These are phyloP conservation scores for Cyberlindnera meyerae DNA, from an alignment of 805 yeast genomes.

Conservation along the genomic window DNA sequence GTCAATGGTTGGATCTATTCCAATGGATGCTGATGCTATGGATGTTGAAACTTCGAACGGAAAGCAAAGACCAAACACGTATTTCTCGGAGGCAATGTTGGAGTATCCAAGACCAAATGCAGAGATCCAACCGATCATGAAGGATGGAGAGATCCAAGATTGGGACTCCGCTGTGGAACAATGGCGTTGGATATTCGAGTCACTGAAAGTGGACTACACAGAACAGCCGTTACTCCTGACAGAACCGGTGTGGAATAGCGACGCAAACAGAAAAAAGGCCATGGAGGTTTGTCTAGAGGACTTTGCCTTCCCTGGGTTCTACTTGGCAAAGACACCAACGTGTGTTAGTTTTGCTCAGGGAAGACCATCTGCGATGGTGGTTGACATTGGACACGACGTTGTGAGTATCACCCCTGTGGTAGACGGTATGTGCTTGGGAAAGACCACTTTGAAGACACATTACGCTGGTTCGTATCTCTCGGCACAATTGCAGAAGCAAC, in stretches of 20 bases:
- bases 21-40: constrained; percentile 17
- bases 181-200: constrained; percentile 56
- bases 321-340: constrained; percentile 76
- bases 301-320: constrained; percentile 73
- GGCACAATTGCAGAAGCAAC: constrained; percentile 43
- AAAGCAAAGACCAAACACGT: constrained; percentile 24
- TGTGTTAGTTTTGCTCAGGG: constrained; percentile 87
- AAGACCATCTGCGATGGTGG: constrained; percentile 79
- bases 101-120: constrained; percentile 46
- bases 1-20: constrained; percentile 50
- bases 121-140: constrained; percentile 52
- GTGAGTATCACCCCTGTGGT: constrained; percentile 75
- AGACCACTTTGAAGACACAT: constrained; percentile 64
- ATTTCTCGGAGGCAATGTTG: constrained; percentile 38
- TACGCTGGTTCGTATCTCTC: constrained; percentile 68
- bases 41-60: constrained; percentile 20
- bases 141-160: constrained; percentile 62
- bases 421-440: constrained; percentile 73
- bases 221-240: constrained; percentile 79
- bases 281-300: constrained; percentile 69
- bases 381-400: constrained; percentile 79
- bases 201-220: constrained; percentile 45
- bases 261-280: constrained; percentile 58
- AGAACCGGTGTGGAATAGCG: constrained; percentile 83
- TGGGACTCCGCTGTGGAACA: constrained; percentile 85